Percentiles rank a stretch among this genome's conserved stretches.
Conservation (phyloP, 768 basidiomycete species). For the Strobilomyces dryophilus region DNA sequence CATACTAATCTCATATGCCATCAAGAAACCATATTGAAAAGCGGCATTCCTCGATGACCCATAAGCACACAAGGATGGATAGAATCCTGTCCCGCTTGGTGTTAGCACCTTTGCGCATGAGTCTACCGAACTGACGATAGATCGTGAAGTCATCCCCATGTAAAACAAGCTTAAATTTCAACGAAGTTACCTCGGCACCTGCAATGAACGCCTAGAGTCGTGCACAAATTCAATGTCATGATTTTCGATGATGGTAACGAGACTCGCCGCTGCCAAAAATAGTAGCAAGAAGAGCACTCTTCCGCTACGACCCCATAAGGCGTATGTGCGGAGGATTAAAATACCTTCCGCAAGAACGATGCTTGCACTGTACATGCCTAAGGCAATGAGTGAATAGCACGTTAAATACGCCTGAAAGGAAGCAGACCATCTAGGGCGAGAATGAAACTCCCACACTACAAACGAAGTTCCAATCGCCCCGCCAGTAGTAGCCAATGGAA, state of each 20-base stretch:
- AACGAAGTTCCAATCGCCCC: neutral
- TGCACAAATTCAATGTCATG: neutral
- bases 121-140: constrained; percentile 17
- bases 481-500: neutral
- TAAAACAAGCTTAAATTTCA: constrained; percentile 4
- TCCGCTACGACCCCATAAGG: constrained; percentile 20
- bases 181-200: constrained; percentile 9
- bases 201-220: constrained; percentile 13
- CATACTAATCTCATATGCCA: constrained; percentile 22
- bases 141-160: constrained; percentile 15
- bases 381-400: neutral
- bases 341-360: constrained; percentile 15
- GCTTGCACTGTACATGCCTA: constrained; percentile 15
- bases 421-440: constrained; percentile 17
- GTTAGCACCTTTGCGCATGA: neutral
- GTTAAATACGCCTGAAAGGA: neutral
- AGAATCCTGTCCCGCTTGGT: constrained; percentile 9
- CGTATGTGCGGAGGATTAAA: constrained; percentile 26
- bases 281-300: constrained; percentile 16
- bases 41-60: neutral
- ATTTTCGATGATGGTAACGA: neutral
- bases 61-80: constrained; percentile 16
- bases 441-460: constrained; percentile 19
- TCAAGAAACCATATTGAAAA: constrained; percentile 5
- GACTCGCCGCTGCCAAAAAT: constrained; percentile 15